Conservation (phyloP, 495 filamentous ascomycete species). For the Poronia punctata region DNA sequence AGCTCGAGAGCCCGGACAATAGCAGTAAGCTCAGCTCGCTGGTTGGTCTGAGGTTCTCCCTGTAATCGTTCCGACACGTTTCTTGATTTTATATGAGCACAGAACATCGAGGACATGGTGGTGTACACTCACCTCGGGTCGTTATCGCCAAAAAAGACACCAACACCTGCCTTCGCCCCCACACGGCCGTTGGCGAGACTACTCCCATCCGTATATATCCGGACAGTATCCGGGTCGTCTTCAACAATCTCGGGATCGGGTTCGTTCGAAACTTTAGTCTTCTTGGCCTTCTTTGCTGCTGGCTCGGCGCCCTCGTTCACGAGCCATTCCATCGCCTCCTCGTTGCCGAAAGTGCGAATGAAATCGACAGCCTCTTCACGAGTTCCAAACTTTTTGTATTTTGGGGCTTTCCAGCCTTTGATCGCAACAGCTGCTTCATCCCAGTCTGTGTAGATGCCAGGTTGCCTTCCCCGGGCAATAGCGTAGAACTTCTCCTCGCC, state of each 20-base stretch:
- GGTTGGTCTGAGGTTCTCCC: constrained; percentile 79
- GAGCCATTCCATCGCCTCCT: constrained; percentile 57
- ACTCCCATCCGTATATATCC: constrained; percentile 89
- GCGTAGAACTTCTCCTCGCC: constrained; percentile 58
- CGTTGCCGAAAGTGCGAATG: constrained; percentile 26
- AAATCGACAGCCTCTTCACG: constrained; percentile 61
- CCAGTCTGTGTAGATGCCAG: constrained; percentile 90
- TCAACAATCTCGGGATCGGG: constrained; percentile 26
- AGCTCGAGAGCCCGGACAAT: constrained; percentile 77
- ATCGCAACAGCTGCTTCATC: constrained; percentile 69
- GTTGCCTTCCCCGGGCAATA: constrained; percentile 71
- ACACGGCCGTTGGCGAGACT: constrained; percentile 66
- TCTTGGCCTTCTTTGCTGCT: constrained; percentile 19
- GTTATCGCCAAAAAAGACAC: constrained; percentile 75
- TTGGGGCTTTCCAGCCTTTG: constrained; percentile 65
- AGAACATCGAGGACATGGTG: not conserved
- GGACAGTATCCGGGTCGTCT: constrained; percentile 48
- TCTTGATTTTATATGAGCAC: constrained; percentile 38
- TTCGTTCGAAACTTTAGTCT: constrained; percentile 21
- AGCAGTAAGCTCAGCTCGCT: constrained; percentile 88
- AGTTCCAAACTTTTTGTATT: constrained; percentile 74
- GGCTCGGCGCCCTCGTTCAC: constrained; percentile 24
- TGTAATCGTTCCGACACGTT: constrained; percentile 79
- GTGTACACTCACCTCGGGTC: constrained; percentile 57
- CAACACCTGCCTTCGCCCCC: constrained; percentile 71